A percentile compares a stretch with the other conserved stretches of the same genome.
phyloP scores from a whole-genome alignment of 2,329 filamentous ascomycete species.

The Madurella mycetomatis region DNA sequence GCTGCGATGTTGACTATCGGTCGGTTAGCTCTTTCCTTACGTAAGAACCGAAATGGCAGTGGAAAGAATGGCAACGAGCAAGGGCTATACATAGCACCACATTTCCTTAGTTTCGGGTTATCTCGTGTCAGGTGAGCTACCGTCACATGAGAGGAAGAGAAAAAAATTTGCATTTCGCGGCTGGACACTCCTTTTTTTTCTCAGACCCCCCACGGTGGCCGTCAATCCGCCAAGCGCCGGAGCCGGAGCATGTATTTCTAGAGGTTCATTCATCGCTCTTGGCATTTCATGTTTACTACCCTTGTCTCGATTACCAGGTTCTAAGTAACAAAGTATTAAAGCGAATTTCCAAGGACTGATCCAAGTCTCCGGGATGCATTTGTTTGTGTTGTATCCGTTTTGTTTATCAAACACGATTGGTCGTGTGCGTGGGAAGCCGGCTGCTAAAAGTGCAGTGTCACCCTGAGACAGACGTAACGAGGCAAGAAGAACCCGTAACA shows the following conservation, averaged over 20 bases:
- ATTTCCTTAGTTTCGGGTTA: too few species aligned
- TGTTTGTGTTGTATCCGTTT: too few species aligned
- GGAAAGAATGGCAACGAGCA: background rate
- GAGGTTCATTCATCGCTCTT: background rate
- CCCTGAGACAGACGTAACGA: too few species aligned
- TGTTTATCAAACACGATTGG: too few species aligned
- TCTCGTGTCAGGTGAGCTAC: too few species aligned
- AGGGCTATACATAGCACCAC: too few species aligned
- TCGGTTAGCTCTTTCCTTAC: background rate
- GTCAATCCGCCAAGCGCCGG: slow-evolving; percentile 15
- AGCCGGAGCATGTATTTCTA: slow-evolving; percentile 7
- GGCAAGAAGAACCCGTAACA: too few species aligned
- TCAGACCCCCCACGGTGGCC: slow-evolving; percentile 12
- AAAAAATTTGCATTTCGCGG: background rate
- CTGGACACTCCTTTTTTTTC: background rate
- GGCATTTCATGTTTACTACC: background rate
- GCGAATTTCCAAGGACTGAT: slow-evolving; percentile 6
- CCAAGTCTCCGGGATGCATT: background rate
- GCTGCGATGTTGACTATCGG: background rate
- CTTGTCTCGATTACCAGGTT: slow-evolving; percentile 8
- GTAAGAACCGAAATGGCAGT: background rate
- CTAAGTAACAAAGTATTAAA: background rate
- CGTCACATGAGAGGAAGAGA: too few species aligned
- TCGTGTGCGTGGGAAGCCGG: too few species aligned
- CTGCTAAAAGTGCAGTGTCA: too few species aligned